Percentiles rank a stretch among this genome's conserved stretches.
Conservation (phyloP, 352 stramenopile genomes). For the Phytopythium mirpurense region DNA sequence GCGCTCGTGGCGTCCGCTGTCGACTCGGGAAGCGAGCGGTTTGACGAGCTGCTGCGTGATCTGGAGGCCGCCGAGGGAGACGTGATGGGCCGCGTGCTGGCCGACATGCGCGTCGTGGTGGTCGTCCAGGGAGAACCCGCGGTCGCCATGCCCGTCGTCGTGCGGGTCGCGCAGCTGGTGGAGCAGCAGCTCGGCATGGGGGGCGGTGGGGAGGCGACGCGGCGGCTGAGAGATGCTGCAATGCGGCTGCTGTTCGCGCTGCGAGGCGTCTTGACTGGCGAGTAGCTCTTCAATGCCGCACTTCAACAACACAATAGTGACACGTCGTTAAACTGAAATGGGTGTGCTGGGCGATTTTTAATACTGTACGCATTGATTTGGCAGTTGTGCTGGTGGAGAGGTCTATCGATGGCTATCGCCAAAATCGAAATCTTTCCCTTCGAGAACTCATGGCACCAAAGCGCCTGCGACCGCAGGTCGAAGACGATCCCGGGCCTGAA, state of each 20-base stretch:
- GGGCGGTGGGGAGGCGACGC: no score
- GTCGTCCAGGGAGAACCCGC: not conserved
- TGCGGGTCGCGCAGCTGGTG: not conserved
- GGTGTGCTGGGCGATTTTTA: no score
- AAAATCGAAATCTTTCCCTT: no score
- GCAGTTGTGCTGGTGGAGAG: no score
- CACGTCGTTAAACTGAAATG: not conserved
- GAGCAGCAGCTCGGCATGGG: not conserved
- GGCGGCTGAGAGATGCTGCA: not conserved
- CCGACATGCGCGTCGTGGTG: not conserved
- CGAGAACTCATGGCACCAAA: no score
- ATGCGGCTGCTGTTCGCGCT: slow-evolving; percentile 1
- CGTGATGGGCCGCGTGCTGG: not conserved
- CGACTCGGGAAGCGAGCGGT: not conserved
- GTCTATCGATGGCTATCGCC: no score
- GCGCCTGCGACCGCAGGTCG: no score
- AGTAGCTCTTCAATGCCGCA: no score
- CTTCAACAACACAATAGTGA: not conserved
- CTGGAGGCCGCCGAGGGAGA: not conserved
- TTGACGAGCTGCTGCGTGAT: not conserved
- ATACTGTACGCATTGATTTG: no score
- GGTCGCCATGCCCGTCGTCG: not conserved
- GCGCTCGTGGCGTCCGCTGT: not conserved
- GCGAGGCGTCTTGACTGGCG: not conserved
- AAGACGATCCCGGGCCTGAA: no score